Conservation (phyloP, 345 rosid species). For the Rhizophora mangle region DNA sequence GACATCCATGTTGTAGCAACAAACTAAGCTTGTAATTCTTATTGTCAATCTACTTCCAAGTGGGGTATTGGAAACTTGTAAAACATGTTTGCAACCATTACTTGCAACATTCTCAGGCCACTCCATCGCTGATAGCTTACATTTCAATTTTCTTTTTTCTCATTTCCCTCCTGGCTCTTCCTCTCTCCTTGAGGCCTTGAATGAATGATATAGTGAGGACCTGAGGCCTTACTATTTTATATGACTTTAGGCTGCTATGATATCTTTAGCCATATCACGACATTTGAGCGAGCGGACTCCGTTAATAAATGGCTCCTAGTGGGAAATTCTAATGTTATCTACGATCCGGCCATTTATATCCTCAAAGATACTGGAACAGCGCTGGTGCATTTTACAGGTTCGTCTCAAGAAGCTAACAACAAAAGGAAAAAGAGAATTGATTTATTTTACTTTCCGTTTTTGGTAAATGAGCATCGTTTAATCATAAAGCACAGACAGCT, state of each 20-base stretch:
- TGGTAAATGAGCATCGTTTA: neutral
- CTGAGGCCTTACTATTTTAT: neutral
- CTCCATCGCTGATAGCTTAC: neutral
- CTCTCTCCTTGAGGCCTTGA: too few relatives aligned
- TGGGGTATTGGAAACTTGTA: neutral
- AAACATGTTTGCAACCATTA: neutral
- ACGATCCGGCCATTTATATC: neutral
- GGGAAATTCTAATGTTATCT: neutral
- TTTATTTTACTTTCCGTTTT: neutral
- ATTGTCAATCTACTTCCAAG: neutral
- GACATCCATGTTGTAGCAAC: slow-evolving; percentile 34
- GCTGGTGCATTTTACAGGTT: neutral
- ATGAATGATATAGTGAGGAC: too few relatives aligned
- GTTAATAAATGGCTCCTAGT: neutral
- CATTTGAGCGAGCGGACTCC: slow-evolving; percentile 3
- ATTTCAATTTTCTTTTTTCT: neutral
- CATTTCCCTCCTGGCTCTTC: too few relatives aligned
- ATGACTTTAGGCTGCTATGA: neutral
- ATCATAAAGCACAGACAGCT: neutral
- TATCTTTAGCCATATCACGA: slow-evolving; percentile 4
- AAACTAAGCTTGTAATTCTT: slow-evolving; percentile 8
- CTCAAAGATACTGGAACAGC: neutral
- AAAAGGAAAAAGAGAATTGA: neutral
- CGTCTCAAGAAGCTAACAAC: neutral
- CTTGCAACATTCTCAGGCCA: neutral